These are phyloP conservation scores for Geranium rotundifolium DNA, from an alignment of 345 rosid species.

Conservation along the genomic window DNA sequence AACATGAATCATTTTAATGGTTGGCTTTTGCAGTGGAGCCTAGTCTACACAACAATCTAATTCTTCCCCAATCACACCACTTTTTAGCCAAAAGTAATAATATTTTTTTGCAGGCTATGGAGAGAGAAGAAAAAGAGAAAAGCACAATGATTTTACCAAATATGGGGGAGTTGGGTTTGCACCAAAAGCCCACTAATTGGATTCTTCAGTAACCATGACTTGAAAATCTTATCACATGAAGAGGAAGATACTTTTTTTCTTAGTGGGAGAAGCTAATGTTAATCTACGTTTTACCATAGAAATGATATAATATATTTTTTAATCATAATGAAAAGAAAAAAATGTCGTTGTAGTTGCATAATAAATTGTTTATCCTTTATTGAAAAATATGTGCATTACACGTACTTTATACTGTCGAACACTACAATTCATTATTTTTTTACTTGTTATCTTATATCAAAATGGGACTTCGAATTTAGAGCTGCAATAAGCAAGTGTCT, in stretches of 20 bases:
- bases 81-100: not conserved
- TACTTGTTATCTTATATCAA: too few relatives aligned
- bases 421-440: too few relatives aligned
- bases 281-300: too few relatives aligned
- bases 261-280: too few relatives aligned
- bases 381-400: too few relatives aligned
- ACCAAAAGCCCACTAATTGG: not conserved
- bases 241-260: not conserved
- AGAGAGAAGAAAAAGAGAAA: constrained; percentile 1
- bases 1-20: constrained; percentile 42
- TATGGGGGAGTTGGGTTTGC: not conserved
- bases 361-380: too few relatives aligned
- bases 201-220: not conserved
- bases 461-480: too few relatives aligned
- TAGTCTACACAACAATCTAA: constrained; percentile 4
- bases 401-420: too few relatives aligned
- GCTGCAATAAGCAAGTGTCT: constrained; percentile 5
- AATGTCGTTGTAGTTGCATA: too few relatives aligned
- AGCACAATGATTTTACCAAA: not conserved
- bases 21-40: constrained; percentile 36
- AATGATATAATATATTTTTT: too few relatives aligned
- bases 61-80: not conserved
- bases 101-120: constrained; percentile 8
- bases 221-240: not conserved
- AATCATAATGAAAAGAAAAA: too few relatives aligned